Evolutionary conservation across 306 rosid genomes (phyloP).

Genomic region (Sophora flavescens): DNA sequence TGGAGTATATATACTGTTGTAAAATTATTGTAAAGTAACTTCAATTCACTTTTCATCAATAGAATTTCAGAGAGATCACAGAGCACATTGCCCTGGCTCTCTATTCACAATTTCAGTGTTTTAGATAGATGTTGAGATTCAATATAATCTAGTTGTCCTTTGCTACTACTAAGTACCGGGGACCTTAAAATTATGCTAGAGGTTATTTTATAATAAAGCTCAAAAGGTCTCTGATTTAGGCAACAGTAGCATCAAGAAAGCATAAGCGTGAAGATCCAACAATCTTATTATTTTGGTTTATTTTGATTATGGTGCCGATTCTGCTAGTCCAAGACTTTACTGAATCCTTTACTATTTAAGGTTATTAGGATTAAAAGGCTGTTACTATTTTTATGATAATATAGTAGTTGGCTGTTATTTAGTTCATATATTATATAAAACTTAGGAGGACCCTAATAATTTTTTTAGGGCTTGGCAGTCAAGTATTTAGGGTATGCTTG

Average conservation of each 20-base stretch:
- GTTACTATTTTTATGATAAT: neutral
- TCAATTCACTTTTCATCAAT: no score
- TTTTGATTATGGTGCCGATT: slow-evolving; percentile 17
- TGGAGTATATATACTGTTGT: no score
- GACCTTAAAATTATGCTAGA: neutral
- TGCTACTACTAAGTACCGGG: slow-evolving; percentile 15
- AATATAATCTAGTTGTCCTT: neutral
- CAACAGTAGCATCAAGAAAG: slow-evolving; percentile 16
- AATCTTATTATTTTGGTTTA: slow-evolving; percentile 29
- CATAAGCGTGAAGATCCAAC: slow-evolving; percentile 18
- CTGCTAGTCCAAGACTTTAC: slow-evolving; percentile 28
- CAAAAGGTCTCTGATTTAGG: slow-evolving; percentile 22
- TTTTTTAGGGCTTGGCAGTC: slow-evolving; percentile 23
- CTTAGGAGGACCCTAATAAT: slow-evolving; percentile 1
- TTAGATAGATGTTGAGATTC: no score
- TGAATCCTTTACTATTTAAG: slow-evolving; percentile 3
- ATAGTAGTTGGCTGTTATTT: slow-evolving; percentile 8
- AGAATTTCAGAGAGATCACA: no score
- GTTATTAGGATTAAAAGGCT: neutral
- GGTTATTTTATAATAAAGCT: slow-evolving; percentile 9
- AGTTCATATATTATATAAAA: neutral
- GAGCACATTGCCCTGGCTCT: no score
- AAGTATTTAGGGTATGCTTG: neutral
- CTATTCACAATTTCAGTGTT: no score
- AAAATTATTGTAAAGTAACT: no score